Base-by-base conservation (phyloP, 2,329 filamentous ascomycete species). In the Ascochyta pisi region DNA sequence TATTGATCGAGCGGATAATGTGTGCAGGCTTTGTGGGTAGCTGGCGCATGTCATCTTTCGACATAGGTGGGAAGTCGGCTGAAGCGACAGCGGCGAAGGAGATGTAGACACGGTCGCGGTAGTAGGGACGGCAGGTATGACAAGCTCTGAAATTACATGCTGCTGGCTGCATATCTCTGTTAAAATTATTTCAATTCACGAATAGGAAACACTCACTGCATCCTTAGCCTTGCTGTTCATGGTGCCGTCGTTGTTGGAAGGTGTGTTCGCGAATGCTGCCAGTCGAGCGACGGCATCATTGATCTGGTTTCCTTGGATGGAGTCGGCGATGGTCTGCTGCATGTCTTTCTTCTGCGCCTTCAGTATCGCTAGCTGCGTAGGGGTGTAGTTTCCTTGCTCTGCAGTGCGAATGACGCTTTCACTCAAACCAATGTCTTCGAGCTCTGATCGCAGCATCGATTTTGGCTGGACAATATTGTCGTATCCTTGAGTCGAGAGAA, bases 101-200 rank as follows among this genome's bases (percentile, higher is more conserved):
- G 7, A 73, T 71, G 64, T 73, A 81, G 31, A 78, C 63, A 3
- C 81, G 77, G 40, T 83, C 80, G n/a, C 73, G 73, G 58, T 77
- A 80, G 60, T 79, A 79, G 2, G 80, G 79, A 27, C 82, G 78
- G 60, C 82, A 84, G n/a, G 64, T 69, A 29, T 80, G 79, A 57
- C 82, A 84, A 46, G 77, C 77, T 45, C 76, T 74, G 62, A 77
- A 78, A n/a, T 60, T 68, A 66, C 82, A 84, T 22, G 40, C 33
- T 23, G 41, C 44, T 12, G 50, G 15, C 48, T 57, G 40, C 9
- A 4, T 9, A 1, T 26, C 2, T 24, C 49, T 31, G 49, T 40
- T 24, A 34, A 2, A n/a, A 12, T 3, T 10, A 10, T 31, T 26
- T 10, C 13, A 3, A 6, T 29, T 37, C 29, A 9, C 4, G 22